phyloP scores from a whole-genome alignment of 257 asterid genomes.

The Nicotiana knightiana region DNA sequence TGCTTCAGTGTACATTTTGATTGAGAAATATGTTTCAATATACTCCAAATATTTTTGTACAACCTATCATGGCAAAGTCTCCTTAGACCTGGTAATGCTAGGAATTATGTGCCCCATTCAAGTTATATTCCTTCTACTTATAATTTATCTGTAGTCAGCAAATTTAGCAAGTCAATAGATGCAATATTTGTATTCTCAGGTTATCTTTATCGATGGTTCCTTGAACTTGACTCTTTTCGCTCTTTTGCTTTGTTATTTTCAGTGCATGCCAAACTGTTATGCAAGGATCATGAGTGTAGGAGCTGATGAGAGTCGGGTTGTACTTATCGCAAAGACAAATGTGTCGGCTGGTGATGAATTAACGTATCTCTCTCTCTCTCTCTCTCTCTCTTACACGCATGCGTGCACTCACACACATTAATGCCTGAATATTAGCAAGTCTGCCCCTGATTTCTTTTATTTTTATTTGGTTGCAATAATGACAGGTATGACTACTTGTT shows the following conservation, averaged over 20 bases:
- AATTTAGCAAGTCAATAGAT: not conserved
- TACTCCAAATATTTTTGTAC: not conserved
- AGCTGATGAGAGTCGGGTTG: constrained; percentile 93
- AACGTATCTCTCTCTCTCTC: constrained; percentile 48
- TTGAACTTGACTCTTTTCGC: not conserved
- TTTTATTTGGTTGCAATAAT: constrained; percentile 8
- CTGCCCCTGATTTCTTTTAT: not conserved
- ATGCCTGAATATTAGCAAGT: not conserved
- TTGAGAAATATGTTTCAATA: not conserved
- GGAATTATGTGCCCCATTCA: not conserved
- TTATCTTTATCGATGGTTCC: not conserved
- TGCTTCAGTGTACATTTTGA: not conserved
- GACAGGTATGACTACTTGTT: constrained; percentile 93
- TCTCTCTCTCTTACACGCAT: not conserved
- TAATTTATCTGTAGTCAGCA: not conserved
- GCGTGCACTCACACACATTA: not conserved
- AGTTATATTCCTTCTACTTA: not conserved
- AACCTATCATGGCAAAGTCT: not conserved
- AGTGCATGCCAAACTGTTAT: constrained; percentile 99
- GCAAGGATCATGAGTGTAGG: constrained; percentile 99
- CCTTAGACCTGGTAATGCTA: not conserved
- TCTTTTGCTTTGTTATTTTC: not conserved
- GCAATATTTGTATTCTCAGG: not conserved
- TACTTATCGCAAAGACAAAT: constrained; percentile 82
- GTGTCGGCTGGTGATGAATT: constrained; percentile 92